These are phyloP conservation scores for Mycosphaerella sp. DNA, from an alignment of 2,329 filamentous ascomycete genomes.

Conservation along the genomic window DNA sequence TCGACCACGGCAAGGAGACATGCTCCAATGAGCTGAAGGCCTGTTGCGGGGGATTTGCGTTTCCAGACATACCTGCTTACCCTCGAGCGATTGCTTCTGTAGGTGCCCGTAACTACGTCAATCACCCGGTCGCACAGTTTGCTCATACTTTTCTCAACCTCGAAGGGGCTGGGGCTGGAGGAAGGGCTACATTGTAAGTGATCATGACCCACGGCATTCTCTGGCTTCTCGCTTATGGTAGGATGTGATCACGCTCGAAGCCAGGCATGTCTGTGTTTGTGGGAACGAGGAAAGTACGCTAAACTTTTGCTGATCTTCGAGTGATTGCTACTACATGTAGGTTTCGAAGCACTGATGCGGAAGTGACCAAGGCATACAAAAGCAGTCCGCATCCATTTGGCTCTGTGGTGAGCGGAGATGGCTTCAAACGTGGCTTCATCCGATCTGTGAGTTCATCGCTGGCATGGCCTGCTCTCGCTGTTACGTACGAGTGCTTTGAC, in stretches of 20 bases:
- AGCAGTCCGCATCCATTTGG: conserved; percentile 72
- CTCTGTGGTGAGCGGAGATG: conserved; percentile 73
- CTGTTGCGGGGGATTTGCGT: too few relatives aligned
- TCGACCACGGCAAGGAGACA: too few relatives aligned
- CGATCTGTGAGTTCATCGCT: conserved; percentile 70
- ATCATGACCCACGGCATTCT: neutral
- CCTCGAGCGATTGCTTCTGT: too few relatives aligned
- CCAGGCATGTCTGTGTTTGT: too few relatives aligned
- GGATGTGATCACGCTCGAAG: too few relatives aligned
- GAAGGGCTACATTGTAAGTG: conserved; percentile 57
- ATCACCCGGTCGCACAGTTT: conserved; percentile 73
- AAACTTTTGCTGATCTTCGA: too few relatives aligned
- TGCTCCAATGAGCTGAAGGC: too few relatives aligned
- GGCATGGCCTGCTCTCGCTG: conserved; percentile 36
- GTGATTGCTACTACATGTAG: conserved; percentile 41
- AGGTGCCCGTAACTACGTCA: conserved; percentile 67
- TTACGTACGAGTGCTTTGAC: conserved; percentile 60
- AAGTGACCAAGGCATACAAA: conserved; percentile 75
- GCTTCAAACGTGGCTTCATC: conserved; percentile 72
- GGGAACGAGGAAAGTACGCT: too few relatives aligned
- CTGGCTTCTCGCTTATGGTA: neutral
- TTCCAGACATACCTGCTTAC: too few relatives aligned
- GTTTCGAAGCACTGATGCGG: conserved; percentile 80
- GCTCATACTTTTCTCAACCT: conserved; percentile 88
- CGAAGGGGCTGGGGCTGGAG: conserved; percentile 89